phyloP scores from a whole-genome alignment of 2,329 filamentous ascomycete species.

The Teratosphaeria gauchensis region DNA sequence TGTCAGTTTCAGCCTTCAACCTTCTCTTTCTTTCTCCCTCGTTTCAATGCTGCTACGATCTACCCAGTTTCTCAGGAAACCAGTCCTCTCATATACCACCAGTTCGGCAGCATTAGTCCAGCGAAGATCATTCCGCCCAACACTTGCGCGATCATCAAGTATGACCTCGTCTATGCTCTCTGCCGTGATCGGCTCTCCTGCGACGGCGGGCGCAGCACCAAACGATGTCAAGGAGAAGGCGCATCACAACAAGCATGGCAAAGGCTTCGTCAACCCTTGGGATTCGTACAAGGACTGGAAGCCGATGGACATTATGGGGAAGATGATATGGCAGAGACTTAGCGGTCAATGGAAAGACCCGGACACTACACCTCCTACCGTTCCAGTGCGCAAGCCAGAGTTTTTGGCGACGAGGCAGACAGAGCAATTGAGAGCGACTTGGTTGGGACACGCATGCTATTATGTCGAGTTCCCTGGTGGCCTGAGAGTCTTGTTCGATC shows the following conservation, averaged over 20 bases:
- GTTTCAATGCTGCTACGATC: not conserved
- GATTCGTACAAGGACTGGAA: constrained; percentile 38
- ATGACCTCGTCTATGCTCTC: constrained; percentile 25
- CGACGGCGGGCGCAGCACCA: constrained; percentile 29
- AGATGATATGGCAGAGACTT: constrained; percentile 36
- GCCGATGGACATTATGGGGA: constrained; percentile 24
- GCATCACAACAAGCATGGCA: constrained; percentile 45
- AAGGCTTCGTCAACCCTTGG: constrained; percentile 51
- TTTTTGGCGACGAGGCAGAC: constrained; percentile 56
- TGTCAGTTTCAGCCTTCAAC: not conserved
- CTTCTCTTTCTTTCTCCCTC: not conserved
- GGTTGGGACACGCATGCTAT: constrained; percentile 92
- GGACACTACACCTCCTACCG: constrained; percentile 55
- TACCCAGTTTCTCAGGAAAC: not conserved
- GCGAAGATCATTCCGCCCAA: constrained; percentile 1
- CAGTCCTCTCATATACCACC: not conserved
- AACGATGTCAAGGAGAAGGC: constrained; percentile 36
- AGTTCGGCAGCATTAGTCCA: not conserved
- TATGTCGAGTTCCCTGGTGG: constrained; percentile 83
- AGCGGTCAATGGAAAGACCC: constrained; percentile 43
- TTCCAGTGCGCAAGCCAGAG: constrained; percentile 55
- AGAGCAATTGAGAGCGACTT: constrained; percentile 66
- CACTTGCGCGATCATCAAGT: not conserved
- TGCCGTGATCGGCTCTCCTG: constrained; percentile 32
- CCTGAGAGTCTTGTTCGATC: constrained; percentile 82